Conservation (phyloP, 2,329 filamentous ascomycete genomes). For the Byssothecium circinans region DNA sequence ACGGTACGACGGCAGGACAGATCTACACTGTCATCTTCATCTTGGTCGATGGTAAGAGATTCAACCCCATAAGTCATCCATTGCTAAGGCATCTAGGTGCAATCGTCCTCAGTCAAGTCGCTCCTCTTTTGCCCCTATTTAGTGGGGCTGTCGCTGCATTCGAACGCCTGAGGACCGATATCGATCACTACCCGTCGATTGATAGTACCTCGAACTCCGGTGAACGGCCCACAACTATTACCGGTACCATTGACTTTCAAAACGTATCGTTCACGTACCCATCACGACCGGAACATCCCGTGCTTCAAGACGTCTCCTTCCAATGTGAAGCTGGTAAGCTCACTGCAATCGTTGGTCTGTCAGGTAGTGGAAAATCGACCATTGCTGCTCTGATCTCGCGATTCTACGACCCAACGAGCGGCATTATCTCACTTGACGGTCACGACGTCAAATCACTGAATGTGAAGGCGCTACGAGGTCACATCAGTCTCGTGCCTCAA, state of each 20-base stretch:
- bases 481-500: slow-evolving; percentile 52
- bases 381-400: slow-evolving; percentile 43
- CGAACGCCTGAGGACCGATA: slow-evolving; percentile 60
- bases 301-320: slow-evolving; percentile 44
- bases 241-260: slow-evolving; percentile 53
- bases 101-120: slow-evolving; percentile 51
- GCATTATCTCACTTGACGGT: slow-evolving; percentile 64
- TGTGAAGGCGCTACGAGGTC: slow-evolving; percentile 39
- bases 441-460: slow-evolving; percentile 43
- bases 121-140: slow-evolving; percentile 55
- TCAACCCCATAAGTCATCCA: not conserved
- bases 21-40: slow-evolving; percentile 60
- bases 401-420: slow-evolving; percentile 46
- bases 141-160: slow-evolving; percentile 57
- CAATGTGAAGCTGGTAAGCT: slow-evolving; percentile 41
- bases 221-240: slow-evolving; percentile 20
- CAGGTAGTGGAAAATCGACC: slow-evolving; percentile 48
- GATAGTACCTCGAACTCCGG: slow-evolving; percentile 40
- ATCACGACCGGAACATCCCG: slow-evolving; percentile 43
- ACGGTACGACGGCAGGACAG: slow-evolving; percentile 46
- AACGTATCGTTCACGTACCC: slow-evolving; percentile 48
- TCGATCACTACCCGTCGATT: slow-evolving; percentile 51
- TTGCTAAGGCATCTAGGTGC: slow-evolving; percentile 40
- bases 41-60: slow-evolving; percentile 51
- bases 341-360: slow-evolving; percentile 49